Evolutionary conservation across 2,329 filamentous ascomycete genomes (phyloP).

Genomic region (Talaromyces sp.): DNA sequence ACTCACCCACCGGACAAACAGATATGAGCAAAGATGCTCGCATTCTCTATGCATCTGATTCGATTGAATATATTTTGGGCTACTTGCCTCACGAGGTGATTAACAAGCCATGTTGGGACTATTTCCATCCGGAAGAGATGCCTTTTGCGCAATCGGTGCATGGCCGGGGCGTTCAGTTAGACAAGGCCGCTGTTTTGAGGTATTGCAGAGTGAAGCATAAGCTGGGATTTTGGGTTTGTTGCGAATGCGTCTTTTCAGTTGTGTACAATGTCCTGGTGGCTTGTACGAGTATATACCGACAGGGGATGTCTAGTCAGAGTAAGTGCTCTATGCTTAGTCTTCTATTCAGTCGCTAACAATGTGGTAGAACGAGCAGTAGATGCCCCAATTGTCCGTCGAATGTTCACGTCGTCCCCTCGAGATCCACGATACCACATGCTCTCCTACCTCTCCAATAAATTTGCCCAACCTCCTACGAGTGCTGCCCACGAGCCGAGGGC

Average conservation of each 20-base stretch:
- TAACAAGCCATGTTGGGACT: conserved; percentile 76
- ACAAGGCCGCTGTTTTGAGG: conserved; percentile 79
- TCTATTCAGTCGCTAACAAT: not conserved
- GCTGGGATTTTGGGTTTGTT: conserved; percentile 69
- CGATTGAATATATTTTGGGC: conserved; percentile 76
- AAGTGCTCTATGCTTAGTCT: conserved; percentile 38
- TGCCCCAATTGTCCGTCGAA: conserved; percentile 71
- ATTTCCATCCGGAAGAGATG: conserved; percentile 78
- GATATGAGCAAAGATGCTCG: conserved; percentile 72
- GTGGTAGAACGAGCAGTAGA: conserved; percentile 67
- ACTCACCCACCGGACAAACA: conserved; percentile 34
- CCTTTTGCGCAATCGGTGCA: conserved; percentile 71
- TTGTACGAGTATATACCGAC: conserved; percentile 73
- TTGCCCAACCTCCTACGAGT: conserved; percentile 51
- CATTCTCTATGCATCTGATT: conserved; percentile 80
- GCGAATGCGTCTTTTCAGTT: conserved; percentile 85
- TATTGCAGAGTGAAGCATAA: conserved; percentile 71
- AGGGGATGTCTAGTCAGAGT: conserved; percentile 70
- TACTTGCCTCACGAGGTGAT: conserved; percentile 73
- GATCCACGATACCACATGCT: conserved; percentile 90
- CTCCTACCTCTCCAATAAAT: conserved; percentile 78
- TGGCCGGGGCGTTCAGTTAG: conserved; percentile 68
- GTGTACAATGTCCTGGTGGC: conserved; percentile 86
- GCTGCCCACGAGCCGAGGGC: conserved; percentile 73
- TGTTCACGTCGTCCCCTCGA: conserved; percentile 76